Base-by-base conservation (phyloP, 768 basidiomycete species). In the Saitozyma podzolica region DNA sequence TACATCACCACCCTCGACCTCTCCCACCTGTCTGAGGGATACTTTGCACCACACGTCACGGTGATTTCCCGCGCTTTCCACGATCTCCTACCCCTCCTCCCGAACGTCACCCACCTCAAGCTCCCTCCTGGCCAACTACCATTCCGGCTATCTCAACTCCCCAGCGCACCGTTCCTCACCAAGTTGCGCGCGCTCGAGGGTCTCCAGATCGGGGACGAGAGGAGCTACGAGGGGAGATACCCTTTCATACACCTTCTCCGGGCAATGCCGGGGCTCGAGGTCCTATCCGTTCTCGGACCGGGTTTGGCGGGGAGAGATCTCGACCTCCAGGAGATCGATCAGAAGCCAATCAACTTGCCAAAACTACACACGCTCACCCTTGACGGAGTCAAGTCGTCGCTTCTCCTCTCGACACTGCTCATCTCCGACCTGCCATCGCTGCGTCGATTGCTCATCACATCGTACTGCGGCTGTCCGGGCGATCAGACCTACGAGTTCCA, bases 1-100 rank as follows among this genome's bases (percentile, higher is more conserved):
- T 94, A 91, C 89, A 86, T 95, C 0, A 88, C 87, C 62, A 78
- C 75, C 9, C 82, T 96, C 20, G 88, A 95, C 77, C 80, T 96
- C 7, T 87, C 89, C 6, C 77, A 80, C 19, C 56, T 66, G 0
- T 29, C 20, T 47, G 59, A 61, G 17, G 60, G 61, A 14, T 59
- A 53, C 37, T 54, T 50, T 40, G 54, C 40, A 4, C 29, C 68
- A 3, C 71, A 75, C 58, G 48, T 64, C 14, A 61, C 61, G 9
- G 43, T 59, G 9, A 47, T 70, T 0, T 49, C 65, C 11, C 59
- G 55, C 47, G 62, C 61, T 1, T 57, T 50, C 10, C 20, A 50
- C 40, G 58, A 60, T n/a, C 59, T 80, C 47, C 62, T 79, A n/a
- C 72, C 75, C 13, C 56, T 76, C 13, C 13, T 77, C 9, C 79